Base-by-base conservation (phyloP, 345 rosid genomes). In the Combretum micranthum region DNA sequence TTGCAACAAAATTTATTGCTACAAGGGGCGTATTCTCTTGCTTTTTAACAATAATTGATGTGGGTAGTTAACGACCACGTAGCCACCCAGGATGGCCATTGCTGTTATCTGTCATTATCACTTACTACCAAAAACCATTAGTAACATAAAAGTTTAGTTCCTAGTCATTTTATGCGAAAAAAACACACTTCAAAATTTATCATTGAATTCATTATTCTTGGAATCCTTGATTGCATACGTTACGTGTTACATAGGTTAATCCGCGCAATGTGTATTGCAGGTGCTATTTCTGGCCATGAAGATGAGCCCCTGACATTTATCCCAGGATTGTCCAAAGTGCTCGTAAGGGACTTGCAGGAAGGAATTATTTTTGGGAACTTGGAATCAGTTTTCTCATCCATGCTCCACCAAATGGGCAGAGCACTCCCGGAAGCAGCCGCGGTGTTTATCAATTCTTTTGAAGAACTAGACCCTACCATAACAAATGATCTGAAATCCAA, bases 371-470 rank as follows among this genome's bases (percentile, higher is more conserved):
- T 53, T 43, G 81, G 81, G 17, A 62, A 73, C 55, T 26, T 66
- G 17, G 62, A 68, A 2, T 73, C 82, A 13, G 10, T 63, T 49
- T 73, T 77, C 61, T 73, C 82, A 48, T 3, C 15, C 22, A 74
- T 71, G 74, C 69, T 74, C 20, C 65, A 55, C 42, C 60, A 57
- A 48, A 74, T 80, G 85, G 75, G 70, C 51, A n/a, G 13, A 15
- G 22, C 44, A 3, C 59, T 76, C 3, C 73, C 77, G 2, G 52
- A 56, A 37, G 81, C 77, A 42, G 44, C 63, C 9, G 75, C 81
- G 1, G 75, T 80, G 12, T 67, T 72, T 59, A 39, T 76, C 0
- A 80, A 80, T 60, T 59, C 73, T 13, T 80, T 76, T 50, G 72
- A 73, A 59, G 77, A 69, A 17, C 52, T 80, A 15, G 85, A 80